These are phyloP conservation scores for Sphaerulina vaccinii DNA, from an alignment of 2,329 filamentous ascomycete genomes.

Conservation along the genomic window DNA sequence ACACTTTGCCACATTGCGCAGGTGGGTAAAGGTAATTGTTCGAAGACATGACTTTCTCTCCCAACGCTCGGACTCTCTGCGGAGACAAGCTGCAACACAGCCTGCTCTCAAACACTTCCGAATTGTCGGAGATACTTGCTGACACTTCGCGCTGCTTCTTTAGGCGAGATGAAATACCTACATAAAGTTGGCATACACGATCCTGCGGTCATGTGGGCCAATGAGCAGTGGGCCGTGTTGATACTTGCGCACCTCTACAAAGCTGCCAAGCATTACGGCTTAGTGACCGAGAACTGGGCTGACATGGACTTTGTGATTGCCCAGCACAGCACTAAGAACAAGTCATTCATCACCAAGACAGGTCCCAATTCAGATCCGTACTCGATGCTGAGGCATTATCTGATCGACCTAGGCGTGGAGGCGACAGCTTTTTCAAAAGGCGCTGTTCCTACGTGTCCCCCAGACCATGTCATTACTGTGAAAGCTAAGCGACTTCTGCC, in stretches of 20 bases:
- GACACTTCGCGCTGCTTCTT: too few species aligned
- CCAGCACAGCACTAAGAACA: not conserved
- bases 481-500: not conserved
- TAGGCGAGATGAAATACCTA: not conserved
- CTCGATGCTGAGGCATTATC: not conserved
- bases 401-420: not conserved
- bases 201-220: not conserved
- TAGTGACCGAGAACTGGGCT: not conserved
- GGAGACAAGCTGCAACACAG: too few species aligned
- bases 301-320: conserved; percentile 6
- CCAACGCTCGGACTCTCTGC: too few species aligned
- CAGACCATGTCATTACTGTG: not conserved
- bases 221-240: not conserved
- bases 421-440: not conserved
- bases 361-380: not conserved
- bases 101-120: too few species aligned
- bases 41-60: too few species aligned
- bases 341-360: conserved; percentile 6
- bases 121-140: too few species aligned
- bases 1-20: not conserved
- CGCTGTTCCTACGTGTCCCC: not conserved
- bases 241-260: conserved; percentile 4
- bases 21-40: too few species aligned
- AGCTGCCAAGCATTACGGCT: not conserved
- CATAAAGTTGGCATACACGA: not conserved